A percentile compares a stretch with the other conserved stretches of the same genome.
Evolutionary conservation across 2,329 filamentous ascomycete species (phyloP).

Genomic region (Pseudogymnoascus sp.): DNA sequence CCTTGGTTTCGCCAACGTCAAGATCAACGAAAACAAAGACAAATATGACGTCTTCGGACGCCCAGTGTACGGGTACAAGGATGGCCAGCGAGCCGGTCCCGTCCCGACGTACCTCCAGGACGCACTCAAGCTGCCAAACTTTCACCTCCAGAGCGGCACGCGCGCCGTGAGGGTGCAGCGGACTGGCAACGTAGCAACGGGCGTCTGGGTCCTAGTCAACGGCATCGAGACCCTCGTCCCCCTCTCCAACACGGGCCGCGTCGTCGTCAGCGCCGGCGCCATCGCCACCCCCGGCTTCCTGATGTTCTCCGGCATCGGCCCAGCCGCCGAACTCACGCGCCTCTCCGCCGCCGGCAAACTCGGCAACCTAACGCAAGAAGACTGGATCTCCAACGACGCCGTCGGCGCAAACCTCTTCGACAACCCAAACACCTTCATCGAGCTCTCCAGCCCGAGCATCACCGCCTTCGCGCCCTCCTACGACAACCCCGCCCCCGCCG

Average conservation of each 20-base stretch:
- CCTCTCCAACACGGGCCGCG: constrained; percentile 17
- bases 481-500: constrained; percentile 32
- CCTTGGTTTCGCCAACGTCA: constrained; percentile 39
- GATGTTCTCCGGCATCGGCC: constrained; percentile 43
- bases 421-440: constrained; percentile 48
- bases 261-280: constrained; percentile 42
- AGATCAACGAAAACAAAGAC: constrained; percentile 37
- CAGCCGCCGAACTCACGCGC: constrained; percentile 21
- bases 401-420: constrained; percentile 45
- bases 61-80: constrained; percentile 39
- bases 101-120: constrained; percentile 41
- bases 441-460: constrained; percentile 35
- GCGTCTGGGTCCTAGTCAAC: constrained; percentile 32
- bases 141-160: constrained; percentile 36
- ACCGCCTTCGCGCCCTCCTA: constrained; percentile 42
- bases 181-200: constrained; percentile 31
- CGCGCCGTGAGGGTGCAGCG: constrained; percentile 38
- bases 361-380: constrained; percentile 21
- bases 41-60: constrained; percentile 42
- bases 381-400: constrained; percentile 41
- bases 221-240: constrained; percentile 19
- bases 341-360: constrained; percentile 31
- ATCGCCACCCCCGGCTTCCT: constrained; percentile 44
- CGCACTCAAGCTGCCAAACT: constrained; percentile 34
- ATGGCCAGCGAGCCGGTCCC: constrained; percentile 42